Evolutionary conservation across 192 early-diverging fungal species (phyloP).

Genomic region (Mortierella hygrophila): DNA sequence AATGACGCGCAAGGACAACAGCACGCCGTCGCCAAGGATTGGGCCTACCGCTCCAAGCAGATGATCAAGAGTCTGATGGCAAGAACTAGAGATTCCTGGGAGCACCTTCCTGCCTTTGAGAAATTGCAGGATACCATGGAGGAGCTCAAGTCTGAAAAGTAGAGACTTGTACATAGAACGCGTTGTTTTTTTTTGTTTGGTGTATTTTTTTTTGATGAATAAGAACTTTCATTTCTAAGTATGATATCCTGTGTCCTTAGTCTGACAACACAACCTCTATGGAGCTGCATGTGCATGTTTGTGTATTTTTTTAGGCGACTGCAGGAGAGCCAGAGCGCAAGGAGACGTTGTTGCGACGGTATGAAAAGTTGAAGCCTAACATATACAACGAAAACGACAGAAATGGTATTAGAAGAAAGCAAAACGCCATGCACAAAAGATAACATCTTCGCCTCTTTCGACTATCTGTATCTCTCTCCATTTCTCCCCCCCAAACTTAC

Average conservation of each 20-base stretch:
- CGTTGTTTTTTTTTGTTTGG: not conserved
- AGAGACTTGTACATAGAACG: conserved; percentile 15
- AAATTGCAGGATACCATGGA: conserved; percentile 72
- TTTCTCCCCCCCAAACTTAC: conserved; percentile 14
- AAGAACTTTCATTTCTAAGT: not conserved
- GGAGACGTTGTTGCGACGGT: conserved; percentile 62
- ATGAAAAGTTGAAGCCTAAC: conserved; percentile 69
- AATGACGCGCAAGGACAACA: conserved; percentile 55
- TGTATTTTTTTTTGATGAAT: not conserved
- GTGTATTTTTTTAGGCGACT: conserved; percentile 12
- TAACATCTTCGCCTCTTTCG: not conserved
- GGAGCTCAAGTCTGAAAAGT: conserved; percentile 66
- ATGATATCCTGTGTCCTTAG: not conserved
- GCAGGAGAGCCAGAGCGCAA: conserved; percentile 50
- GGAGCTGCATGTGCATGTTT: not conserved
- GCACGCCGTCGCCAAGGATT: conserved; percentile 84
- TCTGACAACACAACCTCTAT: not conserved
- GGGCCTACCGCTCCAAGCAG: conserved; percentile 88
- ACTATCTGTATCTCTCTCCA: not conserved
- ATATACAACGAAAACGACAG: not conserved
- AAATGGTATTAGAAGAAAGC: not conserved
- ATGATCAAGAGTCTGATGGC: conserved; percentile 88
- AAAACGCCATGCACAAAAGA: not conserved
- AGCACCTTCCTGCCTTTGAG: conserved; percentile 70
- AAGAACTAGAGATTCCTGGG: conserved; percentile 81